These are phyloP conservation scores for Plectosphaerella sp. DNA, from an alignment of 2,329 filamentous ascomycete species.

Conservation along the genomic window DNA sequence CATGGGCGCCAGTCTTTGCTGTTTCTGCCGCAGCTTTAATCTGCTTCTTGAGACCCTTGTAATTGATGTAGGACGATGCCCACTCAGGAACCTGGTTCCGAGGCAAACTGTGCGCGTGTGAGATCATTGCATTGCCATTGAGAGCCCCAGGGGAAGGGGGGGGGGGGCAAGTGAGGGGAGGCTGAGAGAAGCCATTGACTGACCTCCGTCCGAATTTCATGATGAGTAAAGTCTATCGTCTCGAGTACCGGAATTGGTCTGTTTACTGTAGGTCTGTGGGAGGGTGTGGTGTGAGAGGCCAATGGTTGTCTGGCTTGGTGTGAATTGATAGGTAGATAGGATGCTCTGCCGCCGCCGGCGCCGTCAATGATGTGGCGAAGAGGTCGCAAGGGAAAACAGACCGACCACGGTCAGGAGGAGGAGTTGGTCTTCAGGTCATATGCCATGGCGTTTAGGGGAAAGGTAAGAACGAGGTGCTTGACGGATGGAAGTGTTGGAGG, in stretches of 20 bases:
- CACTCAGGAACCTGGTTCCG: constrained; percentile 85
- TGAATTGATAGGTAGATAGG: too few relatives aligned
- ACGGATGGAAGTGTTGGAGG: too few relatives aligned
- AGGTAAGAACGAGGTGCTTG: too few relatives aligned
- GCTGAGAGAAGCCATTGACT: constrained; percentile 16
- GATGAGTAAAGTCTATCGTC: constrained; percentile 10
- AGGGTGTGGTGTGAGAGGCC: too few relatives aligned
- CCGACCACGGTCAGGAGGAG: not conserved
- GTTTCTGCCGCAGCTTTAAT: constrained; percentile 75
- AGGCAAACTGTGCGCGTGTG: constrained; percentile 50
- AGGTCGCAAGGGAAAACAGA: not conserved
- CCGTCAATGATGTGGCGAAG: too few relatives aligned
- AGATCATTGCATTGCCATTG: constrained; percentile 7
- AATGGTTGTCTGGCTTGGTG: too few relatives aligned
- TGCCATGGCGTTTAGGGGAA: too few relatives aligned
- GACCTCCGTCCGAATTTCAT: constrained; percentile 65
- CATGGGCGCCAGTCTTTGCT: constrained; percentile 63
- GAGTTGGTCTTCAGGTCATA: constrained; percentile 3
- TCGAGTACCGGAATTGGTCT: too few relatives aligned
- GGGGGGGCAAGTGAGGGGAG: not conserved
- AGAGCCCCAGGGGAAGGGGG: not conserved
- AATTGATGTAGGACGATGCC: constrained; percentile 81
- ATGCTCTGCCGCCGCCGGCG: too few relatives aligned
- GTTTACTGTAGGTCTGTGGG: too few relatives aligned
- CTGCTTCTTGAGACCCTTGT: constrained; percentile 90